These are phyloP conservation scores for Poa annua DNA, from an alignment of 176 grass and related monocot species.

Conservation along the genomic window DNA sequence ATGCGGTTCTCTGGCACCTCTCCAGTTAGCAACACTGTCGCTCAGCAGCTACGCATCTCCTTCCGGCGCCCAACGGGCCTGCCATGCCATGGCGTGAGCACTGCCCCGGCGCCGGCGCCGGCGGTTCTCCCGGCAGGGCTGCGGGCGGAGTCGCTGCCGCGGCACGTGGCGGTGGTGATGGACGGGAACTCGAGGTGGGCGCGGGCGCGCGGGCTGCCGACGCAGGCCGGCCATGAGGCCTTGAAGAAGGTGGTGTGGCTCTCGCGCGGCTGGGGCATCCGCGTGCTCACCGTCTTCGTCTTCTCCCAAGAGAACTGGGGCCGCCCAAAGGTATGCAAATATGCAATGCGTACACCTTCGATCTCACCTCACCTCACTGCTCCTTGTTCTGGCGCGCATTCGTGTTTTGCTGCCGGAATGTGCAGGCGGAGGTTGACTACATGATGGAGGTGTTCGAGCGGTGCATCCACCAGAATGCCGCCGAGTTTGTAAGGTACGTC, in stretches of 20 bases:
- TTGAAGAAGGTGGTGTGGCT: constrained; percentile 50
- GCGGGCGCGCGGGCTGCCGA: constrained; percentile 44
- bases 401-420: too few species aligned
- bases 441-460: too few species aligned
- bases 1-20: too few species aligned
- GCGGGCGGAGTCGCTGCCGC: constrained; percentile 51
- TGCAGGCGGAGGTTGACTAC: too few species aligned
- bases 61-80: too few species aligned
- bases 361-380: too few species aligned
- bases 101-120: neutral
- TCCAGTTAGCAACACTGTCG: too few species aligned
- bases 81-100: neutral
- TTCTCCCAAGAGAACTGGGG: constrained; percentile 80
- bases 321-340: constrained; percentile 58
- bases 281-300: constrained; percentile 61
- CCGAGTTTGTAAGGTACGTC: too few species aligned
- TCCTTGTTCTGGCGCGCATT: too few species aligned
- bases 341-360: too few species aligned
- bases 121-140: constrained; percentile 39
- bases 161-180: constrained; percentile 78
- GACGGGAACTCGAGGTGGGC: constrained; percentile 79
- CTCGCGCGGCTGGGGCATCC: constrained; percentile 57
- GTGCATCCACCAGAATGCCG: too few species aligned
- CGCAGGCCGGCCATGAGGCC: constrained; percentile 54
- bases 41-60: too few species aligned